phyloP scores from a whole-genome alignment of 148 eudicot species.

The Vaccinium myrtillus region DNA sequence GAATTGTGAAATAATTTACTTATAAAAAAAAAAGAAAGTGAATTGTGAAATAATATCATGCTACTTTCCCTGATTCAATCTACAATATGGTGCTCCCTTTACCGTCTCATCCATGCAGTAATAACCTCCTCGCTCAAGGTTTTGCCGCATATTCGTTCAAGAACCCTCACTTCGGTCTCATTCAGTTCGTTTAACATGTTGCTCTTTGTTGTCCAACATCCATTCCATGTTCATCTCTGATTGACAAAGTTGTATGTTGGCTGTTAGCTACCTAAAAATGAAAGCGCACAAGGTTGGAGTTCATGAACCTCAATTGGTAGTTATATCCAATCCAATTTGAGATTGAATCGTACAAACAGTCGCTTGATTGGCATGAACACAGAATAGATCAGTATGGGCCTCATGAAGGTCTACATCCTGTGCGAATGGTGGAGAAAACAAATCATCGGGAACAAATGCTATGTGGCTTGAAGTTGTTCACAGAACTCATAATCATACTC shows the following conservation, averaged over 20 bases:
- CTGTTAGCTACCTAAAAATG: neutral
- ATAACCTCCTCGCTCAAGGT: neutral
- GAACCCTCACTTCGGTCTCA: neutral
- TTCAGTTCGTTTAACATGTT: neutral
- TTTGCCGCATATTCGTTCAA: neutral
- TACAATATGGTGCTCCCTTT: neutral
- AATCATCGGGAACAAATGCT: neutral
- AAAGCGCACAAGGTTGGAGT: neutral
- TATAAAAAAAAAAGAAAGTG: no score
- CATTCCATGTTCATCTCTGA: neutral
- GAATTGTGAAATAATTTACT: no score
- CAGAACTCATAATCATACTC: neutral
- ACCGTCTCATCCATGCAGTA: neutral
- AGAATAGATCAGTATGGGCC: neutral
- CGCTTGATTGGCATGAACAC: neutral
- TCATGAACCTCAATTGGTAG: neutral
- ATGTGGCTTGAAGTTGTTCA: neutral
- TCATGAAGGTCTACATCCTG: neutral
- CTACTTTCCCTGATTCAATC: neutral
- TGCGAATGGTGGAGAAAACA: neutral
- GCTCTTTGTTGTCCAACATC: neutral
- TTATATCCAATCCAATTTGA: neutral
- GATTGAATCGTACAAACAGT: neutral
- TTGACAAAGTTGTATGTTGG: neutral
- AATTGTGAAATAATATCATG: neutral